Conservation (phyloP, 768 basidiomycete species). For the Trametes villosa region DNA sequence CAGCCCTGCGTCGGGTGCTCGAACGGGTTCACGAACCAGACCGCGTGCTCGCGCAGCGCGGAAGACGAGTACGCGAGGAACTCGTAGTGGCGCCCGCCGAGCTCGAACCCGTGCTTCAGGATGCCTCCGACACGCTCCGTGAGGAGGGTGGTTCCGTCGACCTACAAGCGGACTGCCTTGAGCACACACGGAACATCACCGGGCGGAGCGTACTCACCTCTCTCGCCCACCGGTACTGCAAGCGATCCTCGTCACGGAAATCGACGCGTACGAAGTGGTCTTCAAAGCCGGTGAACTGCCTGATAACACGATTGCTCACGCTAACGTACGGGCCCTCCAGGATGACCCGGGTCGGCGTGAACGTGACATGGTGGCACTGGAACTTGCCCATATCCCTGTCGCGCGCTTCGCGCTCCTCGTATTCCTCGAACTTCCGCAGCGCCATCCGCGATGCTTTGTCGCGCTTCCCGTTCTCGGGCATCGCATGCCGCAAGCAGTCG, state of each 20-base stretch:
- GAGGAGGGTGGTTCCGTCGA: constrained; percentile 33
- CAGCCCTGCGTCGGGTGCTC: constrained; percentile 43
- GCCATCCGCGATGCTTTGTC: neutral
- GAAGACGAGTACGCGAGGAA: constrained; percentile 86
- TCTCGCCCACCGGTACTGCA: constrained; percentile 73
- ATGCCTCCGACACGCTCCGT: constrained; percentile 32
- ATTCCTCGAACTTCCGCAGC: neutral
- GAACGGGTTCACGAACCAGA: constrained; percentile 82
- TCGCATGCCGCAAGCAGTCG: constrained; percentile 50
- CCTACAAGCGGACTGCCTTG: constrained; percentile 9
- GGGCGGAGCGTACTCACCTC: constrained; percentile 41
- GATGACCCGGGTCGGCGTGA: constrained; percentile 43
- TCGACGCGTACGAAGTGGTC: constrained; percentile 82
- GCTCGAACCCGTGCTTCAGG: constrained; percentile 58
- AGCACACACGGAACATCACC: neutral
- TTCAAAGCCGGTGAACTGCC: constrained; percentile 60
- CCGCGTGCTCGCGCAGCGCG: constrained; percentile 76
- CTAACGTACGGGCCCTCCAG: constrained; percentile 77
- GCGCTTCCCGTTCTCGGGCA: constrained; percentile 16
- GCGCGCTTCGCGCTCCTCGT: neutral
- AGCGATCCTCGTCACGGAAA: constrained; percentile 81
- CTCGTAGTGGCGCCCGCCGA: constrained; percentile 75
- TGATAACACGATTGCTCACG: constrained; percentile 82
- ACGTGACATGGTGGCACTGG: constrained; percentile 72
- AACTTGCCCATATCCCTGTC: constrained; percentile 43